These are phyloP conservation scores for Trichoderma hamatum DNA, from an alignment of 2,329 filamentous ascomycete genomes.

Conservation along the genomic window DNA sequence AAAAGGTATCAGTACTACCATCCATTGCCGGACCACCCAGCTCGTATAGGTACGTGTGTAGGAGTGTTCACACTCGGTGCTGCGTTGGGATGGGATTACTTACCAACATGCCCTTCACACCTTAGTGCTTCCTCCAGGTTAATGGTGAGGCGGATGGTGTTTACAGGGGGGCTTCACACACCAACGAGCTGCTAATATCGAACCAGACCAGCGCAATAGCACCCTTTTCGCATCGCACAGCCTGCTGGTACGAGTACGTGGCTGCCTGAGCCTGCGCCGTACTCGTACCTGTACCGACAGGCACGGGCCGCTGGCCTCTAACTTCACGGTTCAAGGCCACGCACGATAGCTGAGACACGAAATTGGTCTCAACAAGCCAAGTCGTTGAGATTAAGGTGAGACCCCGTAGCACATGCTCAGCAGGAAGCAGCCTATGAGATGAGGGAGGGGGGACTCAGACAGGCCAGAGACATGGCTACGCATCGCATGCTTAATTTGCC, in stretches of 20 bases:
- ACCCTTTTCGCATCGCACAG: neutral
- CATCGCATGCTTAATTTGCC: conserved; percentile 27
- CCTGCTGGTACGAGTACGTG: conserved; percentile 13
- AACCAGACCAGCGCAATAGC: neutral
- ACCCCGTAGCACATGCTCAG: conserved; percentile 9
- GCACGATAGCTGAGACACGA: conserved; percentile 11
- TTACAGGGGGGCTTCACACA: conserved; percentile 17
- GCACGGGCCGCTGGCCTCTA: neutral
- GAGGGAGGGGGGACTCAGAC: conserved; percentile 18
- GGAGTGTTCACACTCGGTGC: neutral
- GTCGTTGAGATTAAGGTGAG: conserved; percentile 25
- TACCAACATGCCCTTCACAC: conserved; percentile 6
- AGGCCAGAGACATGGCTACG: conserved; percentile 25
- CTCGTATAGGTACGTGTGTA: neutral
- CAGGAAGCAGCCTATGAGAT: conserved; percentile 1
- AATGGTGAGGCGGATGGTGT: conserved; percentile 20
- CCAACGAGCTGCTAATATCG: neutral
- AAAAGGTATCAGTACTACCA: conserved; percentile 7
- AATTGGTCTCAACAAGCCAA: conserved; percentile 20
- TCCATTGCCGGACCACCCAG: neutral
- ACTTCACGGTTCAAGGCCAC: neutral
- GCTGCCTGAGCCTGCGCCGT: conserved; percentile 11
- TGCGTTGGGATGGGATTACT: neutral
- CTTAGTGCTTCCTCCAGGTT: conserved; percentile 9
- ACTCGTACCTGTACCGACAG: conserved; percentile 8